Base-by-base conservation (phyloP, 106 monocot genomes). In the Platanthera guangdongensis region DNA sequence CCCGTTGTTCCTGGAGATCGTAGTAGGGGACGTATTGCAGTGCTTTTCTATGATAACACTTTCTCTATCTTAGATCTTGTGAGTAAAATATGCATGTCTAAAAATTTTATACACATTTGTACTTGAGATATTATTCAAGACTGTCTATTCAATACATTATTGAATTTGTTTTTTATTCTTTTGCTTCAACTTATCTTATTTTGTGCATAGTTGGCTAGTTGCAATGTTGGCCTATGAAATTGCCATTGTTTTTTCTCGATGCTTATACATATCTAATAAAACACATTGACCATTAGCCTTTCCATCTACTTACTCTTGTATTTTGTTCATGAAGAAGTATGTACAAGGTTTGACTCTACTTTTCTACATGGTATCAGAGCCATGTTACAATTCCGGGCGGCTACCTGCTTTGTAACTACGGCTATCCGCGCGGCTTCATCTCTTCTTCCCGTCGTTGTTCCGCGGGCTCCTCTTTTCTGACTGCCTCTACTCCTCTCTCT, bases 11-110 rank as follows among this genome's bases (percentile, higher is more conserved):
- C 90, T 83, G 94, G 99, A 68, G 99, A 99, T 84, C 83, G 85
- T 21, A 99, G 90, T 50, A 84, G 99, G 85, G 99, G 99, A 48
- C 85, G 94, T 52, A 90, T 99, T 73, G 94, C 99, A 76, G 99
- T 99, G n/a, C 83, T 99, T 14, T 99, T 99, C 73, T 82, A 86
- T 84, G 99, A 99, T 69, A 92, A 99, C 75, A 92, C 99, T 28
- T 99, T 99, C 78, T 99, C 99, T 55, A 85, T 99, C 73, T 99
- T 92, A 85, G 99, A 99, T 81, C 94, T 99, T 65, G 99, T 99
- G 82, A 95, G 96, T 85, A 82, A 19, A 82, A 51, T 18, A 30
- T 65, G 4, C 11, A 65, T 13, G 3, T 65, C 39, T 39, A 39
- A 39, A 39, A 39, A 70, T 47, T 15, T 6, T 70, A 15, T 15